Base-by-base conservation (phyloP, 2,329 filamentous ascomycete species). In the Botryotinia globosa region DNA sequence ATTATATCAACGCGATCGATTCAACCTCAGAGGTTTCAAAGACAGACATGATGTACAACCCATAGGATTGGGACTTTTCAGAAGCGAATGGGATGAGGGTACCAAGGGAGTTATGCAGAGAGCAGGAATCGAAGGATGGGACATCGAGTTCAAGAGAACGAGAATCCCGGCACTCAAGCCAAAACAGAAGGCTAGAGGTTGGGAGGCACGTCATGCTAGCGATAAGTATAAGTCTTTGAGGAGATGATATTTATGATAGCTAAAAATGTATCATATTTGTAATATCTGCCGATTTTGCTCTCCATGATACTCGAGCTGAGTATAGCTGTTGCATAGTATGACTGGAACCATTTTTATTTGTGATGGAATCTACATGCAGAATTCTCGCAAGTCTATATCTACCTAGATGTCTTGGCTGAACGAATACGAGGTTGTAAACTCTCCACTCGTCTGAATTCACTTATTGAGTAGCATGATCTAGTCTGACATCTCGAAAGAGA, bases 21-120 rank as follows among this genome's bases (percentile, higher is more conserved):
- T 97, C 84, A 90, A 87, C 72, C 84, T 97, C 74, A 90, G 93
- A 80, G 89, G 88, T 74, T 92, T 97, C 81, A 87, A 91, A 76
- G 87, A 90, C 80, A 90, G 90, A 80, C 89, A 93, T 81, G 83
- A 85, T 73, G 84, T 96, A 74, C 87, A 85, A 73, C 89, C 94
- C 12, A 89, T 98, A 73, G 94, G 94, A 61, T 92, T 94, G 78
- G 93, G 90, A 80, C 84, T 99, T 78, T 99, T 98, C 90, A 90
- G 96, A 77, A 91, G 90, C 74, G 85, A 92, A 76, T 98, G 94
- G 93, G 96, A 99, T 82, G 92, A 96, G 74, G 89, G 88, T 78
- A 99, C 93, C 70, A 90, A 89, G n/a, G 90, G 85, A 68, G 93
- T 99, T 75, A 98, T 99, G 95, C 85, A 89, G 80, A 88, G 92